Conservation (phyloP, 106 monocot genomes). For the Dioscorea zingiberensis region DNA sequence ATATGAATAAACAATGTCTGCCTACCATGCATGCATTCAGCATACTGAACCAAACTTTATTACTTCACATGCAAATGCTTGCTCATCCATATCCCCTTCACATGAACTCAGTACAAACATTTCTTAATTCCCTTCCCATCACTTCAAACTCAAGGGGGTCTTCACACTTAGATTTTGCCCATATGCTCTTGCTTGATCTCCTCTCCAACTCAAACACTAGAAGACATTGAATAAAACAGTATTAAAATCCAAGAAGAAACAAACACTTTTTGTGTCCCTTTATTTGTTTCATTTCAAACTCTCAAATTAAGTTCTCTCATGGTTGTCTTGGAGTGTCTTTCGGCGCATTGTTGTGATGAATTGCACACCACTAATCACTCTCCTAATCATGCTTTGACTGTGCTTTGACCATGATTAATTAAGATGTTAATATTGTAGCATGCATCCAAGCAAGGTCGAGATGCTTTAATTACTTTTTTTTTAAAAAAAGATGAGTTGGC, state of each 20-base stretch:
- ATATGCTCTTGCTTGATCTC: not conserved
- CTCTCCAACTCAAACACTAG: not conserved
- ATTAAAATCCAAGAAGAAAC: slow-evolving; percentile 12
- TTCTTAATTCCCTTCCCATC: not conserved
- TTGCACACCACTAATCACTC: not conserved
- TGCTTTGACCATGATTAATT: slow-evolving; percentile 16
- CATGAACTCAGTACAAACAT: not conserved
- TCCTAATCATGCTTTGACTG: slow-evolving; percentile 2
- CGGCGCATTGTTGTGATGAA: slow-evolving; percentile 1
- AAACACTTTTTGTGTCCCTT: not conserved
- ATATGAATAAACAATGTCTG: too few relatives aligned
- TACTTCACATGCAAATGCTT: slow-evolving; percentile 2
- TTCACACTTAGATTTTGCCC: slow-evolving; percentile 4
- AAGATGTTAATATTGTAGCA: not conserved
- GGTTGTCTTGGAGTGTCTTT: slow-evolving; percentile 13
- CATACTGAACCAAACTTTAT: not conserved
- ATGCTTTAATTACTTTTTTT: slow-evolving; percentile 16
- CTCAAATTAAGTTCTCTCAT: not conserved
- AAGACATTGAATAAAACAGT: not conserved
- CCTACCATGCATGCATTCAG: too few relatives aligned
- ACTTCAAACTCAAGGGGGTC: not conserved
- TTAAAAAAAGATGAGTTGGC: slow-evolving; percentile 12
- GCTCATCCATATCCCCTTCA: slow-evolving; percentile 3
- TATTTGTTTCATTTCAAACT: not conserved
- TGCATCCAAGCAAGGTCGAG: slow-evolving; percentile 4